phyloP scores from a whole-genome alignment of 1,284 basidiomycete species.

The Ceratobasidium sp. region DNA sequence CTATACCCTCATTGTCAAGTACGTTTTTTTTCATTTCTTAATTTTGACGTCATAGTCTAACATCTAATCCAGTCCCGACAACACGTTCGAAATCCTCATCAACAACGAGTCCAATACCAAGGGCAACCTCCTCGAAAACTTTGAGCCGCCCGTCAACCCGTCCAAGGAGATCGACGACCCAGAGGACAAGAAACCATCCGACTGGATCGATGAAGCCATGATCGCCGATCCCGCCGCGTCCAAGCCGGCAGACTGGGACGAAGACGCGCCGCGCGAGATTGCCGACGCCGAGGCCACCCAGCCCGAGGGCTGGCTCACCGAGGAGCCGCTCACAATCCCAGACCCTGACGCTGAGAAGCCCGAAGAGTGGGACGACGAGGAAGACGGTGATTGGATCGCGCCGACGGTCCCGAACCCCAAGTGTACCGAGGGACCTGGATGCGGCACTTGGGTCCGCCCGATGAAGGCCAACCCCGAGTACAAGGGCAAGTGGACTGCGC shows the following conservation, averaged over 20 bases:
- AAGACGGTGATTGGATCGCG: constrained; percentile 98
- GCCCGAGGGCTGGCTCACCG: constrained; percentile 95
- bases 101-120: constrained; percentile 86
- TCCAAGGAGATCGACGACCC: constrained; percentile 91
- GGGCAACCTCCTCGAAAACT: constrained; percentile 93
- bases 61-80: constrained; percentile 77
- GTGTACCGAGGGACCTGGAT: constrained; percentile 90
- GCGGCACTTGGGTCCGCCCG: constrained; percentile 91
- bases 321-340: constrained; percentile 84
- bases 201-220: constrained; percentile 92
- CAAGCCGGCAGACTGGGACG: constrained; percentile 98
- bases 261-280: constrained; percentile 92
- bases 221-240: constrained; percentile 88
- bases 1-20: constrained; percentile 94
- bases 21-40: constrained; percentile 56
- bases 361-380: constrained; percentile 99
- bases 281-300: constrained; percentile 87
- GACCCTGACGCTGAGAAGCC: constrained; percentile 98
- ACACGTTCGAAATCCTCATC: constrained; percentile 93
- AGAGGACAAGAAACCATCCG: constrained; percentile 88
- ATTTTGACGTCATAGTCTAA: constrained; percentile 32
- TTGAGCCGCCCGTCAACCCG: constrained; percentile 95
- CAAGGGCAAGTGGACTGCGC: constrained; percentile 97
- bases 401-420: constrained; percentile 91
- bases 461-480: constrained; percentile 90